Percentiles rank a stretch among this genome's conserved stretches.
Evolutionary conservation across 148 eudicot species (phyloP).

Genomic region (Camellia sinensis): DNA sequence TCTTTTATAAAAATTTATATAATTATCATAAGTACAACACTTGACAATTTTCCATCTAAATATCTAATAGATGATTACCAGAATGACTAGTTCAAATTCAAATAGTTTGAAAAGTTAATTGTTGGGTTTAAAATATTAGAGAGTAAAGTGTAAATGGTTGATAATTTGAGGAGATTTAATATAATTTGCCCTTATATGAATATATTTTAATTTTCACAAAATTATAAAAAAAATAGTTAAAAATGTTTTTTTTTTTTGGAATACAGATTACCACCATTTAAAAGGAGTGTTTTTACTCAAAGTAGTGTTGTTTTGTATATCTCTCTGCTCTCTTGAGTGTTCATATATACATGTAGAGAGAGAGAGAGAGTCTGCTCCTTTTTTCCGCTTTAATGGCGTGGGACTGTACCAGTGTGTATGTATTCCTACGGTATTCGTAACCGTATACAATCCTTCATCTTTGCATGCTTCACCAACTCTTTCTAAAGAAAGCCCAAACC

Average conservation of each 20-base stretch:
- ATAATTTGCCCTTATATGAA: no score
- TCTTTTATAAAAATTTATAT: no score
- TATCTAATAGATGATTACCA: no score
- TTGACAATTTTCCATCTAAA: no score
- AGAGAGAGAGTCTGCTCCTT: slow-evolving; percentile 26
- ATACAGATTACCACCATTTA: background rate
- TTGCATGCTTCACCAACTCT: slow-evolving; percentile 50
- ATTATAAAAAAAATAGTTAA: background rate
- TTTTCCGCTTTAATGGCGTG: slow-evolving; percentile 48
- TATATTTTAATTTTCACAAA: no score
- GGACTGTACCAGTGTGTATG: slow-evolving; percentile 30
- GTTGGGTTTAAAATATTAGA: no score
- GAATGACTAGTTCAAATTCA: no score
- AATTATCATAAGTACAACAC: no score
- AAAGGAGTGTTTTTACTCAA: background rate
- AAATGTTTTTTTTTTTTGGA: background rate
- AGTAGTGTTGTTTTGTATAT: background rate
- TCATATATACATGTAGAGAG: background rate
- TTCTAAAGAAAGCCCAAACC: slow-evolving; percentile 29
- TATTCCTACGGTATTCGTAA: slow-evolving; percentile 17
- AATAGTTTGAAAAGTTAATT: no score
- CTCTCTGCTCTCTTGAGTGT: background rate
- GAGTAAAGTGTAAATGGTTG: no score
- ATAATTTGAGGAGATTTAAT: no score
- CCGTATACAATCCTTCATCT: slow-evolving; percentile 27